Conservation (phyloP, 805 yeast genomes). For the Candida anglica region DNA sequence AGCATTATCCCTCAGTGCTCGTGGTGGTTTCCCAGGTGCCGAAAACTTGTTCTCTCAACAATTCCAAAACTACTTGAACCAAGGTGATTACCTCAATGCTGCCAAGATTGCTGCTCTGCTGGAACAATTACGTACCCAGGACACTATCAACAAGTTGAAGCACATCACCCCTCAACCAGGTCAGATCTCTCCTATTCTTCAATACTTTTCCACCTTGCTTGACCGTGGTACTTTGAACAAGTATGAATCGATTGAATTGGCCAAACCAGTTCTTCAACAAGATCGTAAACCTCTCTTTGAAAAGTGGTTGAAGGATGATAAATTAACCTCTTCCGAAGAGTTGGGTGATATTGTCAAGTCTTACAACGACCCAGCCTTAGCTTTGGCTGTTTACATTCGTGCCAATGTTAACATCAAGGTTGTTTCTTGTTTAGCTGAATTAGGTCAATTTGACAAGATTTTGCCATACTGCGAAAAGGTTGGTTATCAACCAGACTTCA, state of each 20-base stretch:
- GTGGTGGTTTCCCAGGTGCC: constrained; percentile 98
- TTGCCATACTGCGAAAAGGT: constrained; percentile 90
- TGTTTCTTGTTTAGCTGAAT: constrained; percentile 85
- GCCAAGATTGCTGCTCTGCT: constrained; percentile 97
- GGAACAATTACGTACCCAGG: constrained; percentile 87
- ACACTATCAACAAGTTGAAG: constrained; percentile 89
- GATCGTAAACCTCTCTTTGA: constrained; percentile 90
- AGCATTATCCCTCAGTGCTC: constrained; percentile 84
- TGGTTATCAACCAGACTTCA: constrained; percentile 83
- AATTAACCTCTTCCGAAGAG: constrained; percentile 92
- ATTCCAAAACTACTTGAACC: constrained; percentile 76
- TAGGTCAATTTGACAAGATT: constrained; percentile 95
- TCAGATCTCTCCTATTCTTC: constrained; percentile 88
- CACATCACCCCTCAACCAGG: constrained; percentile 90
- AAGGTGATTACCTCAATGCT: constrained; percentile 87
- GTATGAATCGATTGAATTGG: constrained; percentile 91
- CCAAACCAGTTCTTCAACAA: constrained; percentile 92
- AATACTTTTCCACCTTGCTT: constrained; percentile 84
- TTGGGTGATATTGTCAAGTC: constrained; percentile 95
- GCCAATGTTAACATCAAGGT: constrained; percentile 84
- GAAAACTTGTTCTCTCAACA: constrained; percentile 88
- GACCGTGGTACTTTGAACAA: constrained; percentile 92
- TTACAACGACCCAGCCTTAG: constrained; percentile 70
- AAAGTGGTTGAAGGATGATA: constrained; percentile 95
- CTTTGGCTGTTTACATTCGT: constrained; percentile 86